phyloP scores from a whole-genome alignment of 305 asterid genomes.

The Fraxinus baroniana region DNA sequence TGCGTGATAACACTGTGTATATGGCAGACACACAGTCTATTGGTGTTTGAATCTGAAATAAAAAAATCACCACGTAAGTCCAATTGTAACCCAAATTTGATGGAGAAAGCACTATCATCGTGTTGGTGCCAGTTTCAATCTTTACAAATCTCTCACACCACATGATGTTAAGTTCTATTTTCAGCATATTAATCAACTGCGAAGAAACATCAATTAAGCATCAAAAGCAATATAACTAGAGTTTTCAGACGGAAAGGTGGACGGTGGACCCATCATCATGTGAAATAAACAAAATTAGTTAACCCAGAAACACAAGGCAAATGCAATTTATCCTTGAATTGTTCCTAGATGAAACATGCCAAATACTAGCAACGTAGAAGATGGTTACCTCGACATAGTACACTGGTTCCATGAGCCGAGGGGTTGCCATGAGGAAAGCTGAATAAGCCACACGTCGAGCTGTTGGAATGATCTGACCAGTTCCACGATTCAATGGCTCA shows the following conservation, averaged over 20 bases:
- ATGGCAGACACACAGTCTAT: constrained; percentile 95
- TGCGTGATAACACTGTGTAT: constrained; percentile 78
- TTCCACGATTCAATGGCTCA: constrained; percentile 91
- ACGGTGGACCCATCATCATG: not conserved
- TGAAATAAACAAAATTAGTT: not conserved
- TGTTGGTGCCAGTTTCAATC: not conserved
- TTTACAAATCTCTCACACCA: not conserved
- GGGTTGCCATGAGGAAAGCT: constrained; percentile 95
- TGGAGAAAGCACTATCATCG: not conserved
- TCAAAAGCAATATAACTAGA: not conserved
- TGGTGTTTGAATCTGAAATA: constrained; percentile 88
- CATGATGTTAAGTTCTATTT: not conserved
- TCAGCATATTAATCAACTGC: not conserved
- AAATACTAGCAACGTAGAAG: not conserved
- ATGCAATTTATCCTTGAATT: not conserved
- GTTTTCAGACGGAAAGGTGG: not conserved
- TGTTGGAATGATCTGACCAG: constrained; percentile 95
- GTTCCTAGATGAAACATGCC: not conserved
- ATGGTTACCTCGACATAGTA: constrained; percentile 76
- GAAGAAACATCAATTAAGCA: not conserved
- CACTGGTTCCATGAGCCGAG: constrained; percentile 95
- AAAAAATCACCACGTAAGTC: constrained; percentile 20
- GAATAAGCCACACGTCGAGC: constrained; percentile 97
- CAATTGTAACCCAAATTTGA: constrained; percentile 2
- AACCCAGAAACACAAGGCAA: not conserved